Evolutionary conservation across 441 rosid species (phyloP), one percentile per base, ranked within the genome.

Genomic region (Cnidoscolus chayamansa): DNA sequence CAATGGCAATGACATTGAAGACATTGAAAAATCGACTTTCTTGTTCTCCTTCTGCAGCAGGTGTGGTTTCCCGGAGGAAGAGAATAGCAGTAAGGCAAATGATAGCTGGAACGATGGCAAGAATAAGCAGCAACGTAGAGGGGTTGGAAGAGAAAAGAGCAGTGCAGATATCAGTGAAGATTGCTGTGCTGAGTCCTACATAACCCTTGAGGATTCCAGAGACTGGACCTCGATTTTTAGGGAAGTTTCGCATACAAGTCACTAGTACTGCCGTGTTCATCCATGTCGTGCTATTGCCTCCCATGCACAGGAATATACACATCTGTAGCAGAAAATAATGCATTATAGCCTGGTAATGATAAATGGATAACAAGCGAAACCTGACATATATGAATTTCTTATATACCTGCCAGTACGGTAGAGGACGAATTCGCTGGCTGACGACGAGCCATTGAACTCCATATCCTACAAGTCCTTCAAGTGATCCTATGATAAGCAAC

Each of bases 231-330:
- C 95, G 86, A 73, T 84, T 88, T 13, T 79, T 65, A 10, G 86
- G 85, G 79, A 91, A 91, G 77, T 86, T 91, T 4, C 97, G 81
- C 65, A 89, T 85, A 79, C 93, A 88, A 1, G 93, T 88, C 20
- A 89, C 93, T 2, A 91, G 80, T 65, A 89, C 84, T 30, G 93
- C 93, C 19, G 93, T 91, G 86, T 89, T 91, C 93, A 91, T 89
- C 97, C 97, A 89, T 30, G 95, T 89, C n/a, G 90, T 86, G 80
- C 91, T 91, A 81, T 91, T 91, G 13, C 95, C 95, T 71, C 94
- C 97, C 86, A 89, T 30, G 77, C 93, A 87, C 20, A 91, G 77
- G 62, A 86, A 87, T 13, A 91, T 60, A 57, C 93, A 89, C 93
- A 89, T 86, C 91, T 91, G 83, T 47, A 74, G 43, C 11, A 15